A percentile compares a stretch with the other conserved stretches of the same genome.
phyloP scores from a whole-genome alignment of 1,139 yeast genomes.

The Diutina siamensis region DNA sequence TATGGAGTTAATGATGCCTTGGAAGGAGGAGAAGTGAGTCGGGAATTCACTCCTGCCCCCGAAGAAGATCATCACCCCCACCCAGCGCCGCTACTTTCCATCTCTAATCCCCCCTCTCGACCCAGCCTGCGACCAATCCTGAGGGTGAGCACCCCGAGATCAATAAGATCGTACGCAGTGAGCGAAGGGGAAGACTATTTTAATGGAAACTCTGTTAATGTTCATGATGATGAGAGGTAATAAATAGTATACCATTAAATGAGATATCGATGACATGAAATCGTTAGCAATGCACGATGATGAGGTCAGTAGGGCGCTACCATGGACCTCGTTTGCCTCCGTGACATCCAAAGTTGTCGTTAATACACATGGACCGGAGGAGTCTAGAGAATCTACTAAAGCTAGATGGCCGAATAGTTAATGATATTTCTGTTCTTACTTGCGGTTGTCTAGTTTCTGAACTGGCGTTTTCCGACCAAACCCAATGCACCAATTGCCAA shows the following conservation, averaged over 20 bases:
- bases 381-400: not conserved
- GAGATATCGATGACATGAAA: not conserved
- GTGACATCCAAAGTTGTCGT: no score
- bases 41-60: not conserved
- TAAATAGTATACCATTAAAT: not conserved
- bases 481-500: conserved; percentile 41
- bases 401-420: not conserved
- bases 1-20: not conserved
- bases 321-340: no score
- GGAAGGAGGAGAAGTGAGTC: not conserved
- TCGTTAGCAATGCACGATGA: not conserved
- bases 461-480: conserved; percentile 15
- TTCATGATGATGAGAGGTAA: conserved; percentile 4
- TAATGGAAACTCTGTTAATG: conserved; percentile 1
- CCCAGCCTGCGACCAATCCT: not conserved
- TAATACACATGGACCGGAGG: not conserved
- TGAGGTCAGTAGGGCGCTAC: not conserved
- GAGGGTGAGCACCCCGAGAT: not conserved
- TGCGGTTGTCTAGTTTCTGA: conserved; percentile 72
- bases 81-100: not conserved
- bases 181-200: not conserved
- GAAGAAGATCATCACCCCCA: not conserved
- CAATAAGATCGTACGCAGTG: not conserved
- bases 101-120: not conserved
- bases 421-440: conserved; percentile 44